These are phyloP conservation scores for Fraxinus greggii DNA, from an alignment of 305 asterid species.

Conservation along the genomic window DNA sequence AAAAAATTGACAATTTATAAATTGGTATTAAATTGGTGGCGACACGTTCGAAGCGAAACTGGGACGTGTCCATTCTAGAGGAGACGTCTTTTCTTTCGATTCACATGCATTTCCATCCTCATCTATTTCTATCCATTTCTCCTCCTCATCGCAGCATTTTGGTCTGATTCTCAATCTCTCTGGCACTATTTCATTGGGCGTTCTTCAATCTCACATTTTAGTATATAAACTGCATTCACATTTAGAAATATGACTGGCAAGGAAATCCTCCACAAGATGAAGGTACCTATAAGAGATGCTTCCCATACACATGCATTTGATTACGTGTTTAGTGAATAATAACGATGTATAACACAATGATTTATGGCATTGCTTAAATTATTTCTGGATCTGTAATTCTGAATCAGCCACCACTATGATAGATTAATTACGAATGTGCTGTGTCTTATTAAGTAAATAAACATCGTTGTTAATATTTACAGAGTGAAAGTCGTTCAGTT, in stretches of 20 bases:
- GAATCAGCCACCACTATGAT: neutral
- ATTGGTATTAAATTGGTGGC: neutral
- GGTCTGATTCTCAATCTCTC: neutral
- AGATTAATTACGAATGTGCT: neutral
- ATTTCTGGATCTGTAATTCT: neutral
- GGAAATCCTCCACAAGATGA: constrained; percentile 54
- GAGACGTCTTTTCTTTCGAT: neutral
- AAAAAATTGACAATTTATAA: no score
- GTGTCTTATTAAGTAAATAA: neutral
- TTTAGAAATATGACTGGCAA: constrained; percentile 41
- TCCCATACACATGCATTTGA: neutral
- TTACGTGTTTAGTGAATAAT: neutral
- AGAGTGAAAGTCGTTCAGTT: neutral
- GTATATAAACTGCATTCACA: neutral
- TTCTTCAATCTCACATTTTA: neutral
- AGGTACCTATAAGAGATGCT: constrained; percentile 36
- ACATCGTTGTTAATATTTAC: neutral
- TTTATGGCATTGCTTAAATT: neutral
- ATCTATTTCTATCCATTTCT: neutral
- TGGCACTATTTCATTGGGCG: neutral
- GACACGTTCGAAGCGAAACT: neutral
- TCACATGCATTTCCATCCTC: neutral
- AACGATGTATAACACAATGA: neutral
- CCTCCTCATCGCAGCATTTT: neutral
- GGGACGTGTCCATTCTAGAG: neutral